Evolutionary conservation across 1,139 yeast genomes (phyloP).

Genomic region (Yamadazyma triangularis): DNA sequence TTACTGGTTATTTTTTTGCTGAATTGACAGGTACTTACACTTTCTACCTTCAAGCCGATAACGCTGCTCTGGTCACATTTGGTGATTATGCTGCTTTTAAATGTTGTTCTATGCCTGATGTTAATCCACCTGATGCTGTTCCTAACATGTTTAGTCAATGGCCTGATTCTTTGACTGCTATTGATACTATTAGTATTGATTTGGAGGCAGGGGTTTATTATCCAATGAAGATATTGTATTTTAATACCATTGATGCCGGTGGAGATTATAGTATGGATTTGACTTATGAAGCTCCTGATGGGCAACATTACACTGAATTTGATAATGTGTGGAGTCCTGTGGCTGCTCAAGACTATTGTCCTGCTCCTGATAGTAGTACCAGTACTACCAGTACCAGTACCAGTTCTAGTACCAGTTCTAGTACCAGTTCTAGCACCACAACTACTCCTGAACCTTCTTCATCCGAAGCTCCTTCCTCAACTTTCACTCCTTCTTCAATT

Average conservation of each 20-base stretch:
- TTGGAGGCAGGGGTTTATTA: conserved; percentile 4
- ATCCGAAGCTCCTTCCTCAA: not conserved
- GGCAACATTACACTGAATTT: not conserved
- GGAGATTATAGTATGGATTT: not conserved
- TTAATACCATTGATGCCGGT: not conserved
- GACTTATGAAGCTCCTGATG: not conserved
- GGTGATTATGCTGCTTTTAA: conserved; percentile 19
- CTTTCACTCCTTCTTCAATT: not conserved
- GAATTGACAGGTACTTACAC: conserved; percentile 17
- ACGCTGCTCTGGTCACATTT: conserved; percentile 17
- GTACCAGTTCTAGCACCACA: conserved; percentile 5
- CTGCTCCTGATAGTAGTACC: too few species aligned
- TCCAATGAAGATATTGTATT: conserved; percentile 4
- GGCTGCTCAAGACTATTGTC: too few species aligned
- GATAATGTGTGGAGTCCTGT: not conserved
- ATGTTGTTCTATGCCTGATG: conserved; percentile 15
- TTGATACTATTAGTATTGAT: not conserved
- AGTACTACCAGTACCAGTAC: too few species aligned
- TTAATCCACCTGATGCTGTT: not conserved
- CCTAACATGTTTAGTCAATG: not conserved
- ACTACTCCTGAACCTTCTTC: not conserved
- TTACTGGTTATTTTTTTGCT: conserved; percentile 20
- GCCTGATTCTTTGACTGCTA: not conserved
- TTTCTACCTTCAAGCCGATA: conserved; percentile 15
- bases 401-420: conserved; percentile 11